A percentile compares a stretch with the other conserved stretches of the same genome.
phyloP scores from a whole-genome alignment of 2,329 filamentous ascomycete genomes.

The Helotiales sp. region DNA sequence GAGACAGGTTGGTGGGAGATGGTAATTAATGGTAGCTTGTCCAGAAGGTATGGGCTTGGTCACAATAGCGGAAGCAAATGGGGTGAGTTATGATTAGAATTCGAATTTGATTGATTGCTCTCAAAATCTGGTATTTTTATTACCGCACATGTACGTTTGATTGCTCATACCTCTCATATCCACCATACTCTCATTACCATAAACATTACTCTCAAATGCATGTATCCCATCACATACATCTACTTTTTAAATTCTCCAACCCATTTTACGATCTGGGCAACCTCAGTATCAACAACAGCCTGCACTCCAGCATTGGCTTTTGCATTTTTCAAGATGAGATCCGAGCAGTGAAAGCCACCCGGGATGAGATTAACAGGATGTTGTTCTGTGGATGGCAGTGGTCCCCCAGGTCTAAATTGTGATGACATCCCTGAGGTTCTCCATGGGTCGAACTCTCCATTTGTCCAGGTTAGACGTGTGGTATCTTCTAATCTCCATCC shows the following conservation, averaged over 20 bases:
- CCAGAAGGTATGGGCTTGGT: too few relatives aligned
- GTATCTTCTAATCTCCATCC: conserved; percentile 55
- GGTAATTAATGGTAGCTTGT: not conserved
- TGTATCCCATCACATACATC: not conserved
- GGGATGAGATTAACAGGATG: conserved; percentile 55
- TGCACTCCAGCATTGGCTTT: conserved; percentile 47
- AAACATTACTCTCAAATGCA: not conserved
- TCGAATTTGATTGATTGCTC: too few relatives aligned
- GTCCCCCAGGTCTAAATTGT: conserved; percentile 53
- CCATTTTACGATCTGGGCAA: conserved; percentile 54
- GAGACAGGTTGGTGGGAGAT: not conserved
- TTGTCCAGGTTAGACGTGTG: conserved; percentile 56
- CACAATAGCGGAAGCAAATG: too few relatives aligned
- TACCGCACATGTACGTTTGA: too few relatives aligned
- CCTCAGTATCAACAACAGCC: conserved; percentile 48
- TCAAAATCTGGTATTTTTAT: too few relatives aligned
- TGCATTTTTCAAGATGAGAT: conserved; percentile 49
- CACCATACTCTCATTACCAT: not conserved
- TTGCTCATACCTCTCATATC: not conserved
- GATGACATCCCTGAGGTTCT: conserved; percentile 53
- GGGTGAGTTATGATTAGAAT: too few relatives aligned
- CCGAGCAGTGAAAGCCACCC: conserved; percentile 55
- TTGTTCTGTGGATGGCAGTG: conserved; percentile 45
- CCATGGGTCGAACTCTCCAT: conserved; percentile 63
- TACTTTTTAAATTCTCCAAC: conserved; percentile 44